These are phyloP conservation scores for Babesia bovis DNA, from an alignment of 169 alveolate species.

Conservation along the genomic window DNA sequence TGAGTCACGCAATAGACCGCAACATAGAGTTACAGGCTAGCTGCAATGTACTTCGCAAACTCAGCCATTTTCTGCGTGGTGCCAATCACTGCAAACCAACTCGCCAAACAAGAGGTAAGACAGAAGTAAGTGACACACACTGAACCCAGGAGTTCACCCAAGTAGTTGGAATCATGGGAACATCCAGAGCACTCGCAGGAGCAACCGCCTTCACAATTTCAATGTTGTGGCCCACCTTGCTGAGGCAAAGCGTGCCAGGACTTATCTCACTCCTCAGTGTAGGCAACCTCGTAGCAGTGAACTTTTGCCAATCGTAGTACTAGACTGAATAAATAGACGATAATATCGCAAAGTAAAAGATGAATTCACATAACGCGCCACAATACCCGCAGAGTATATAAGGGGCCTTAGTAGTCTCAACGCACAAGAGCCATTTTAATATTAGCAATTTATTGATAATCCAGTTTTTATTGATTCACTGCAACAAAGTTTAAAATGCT, in stretches of 20 bases:
- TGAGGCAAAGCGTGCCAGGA: constrained; percentile 33
- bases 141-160: constrained; percentile 29
- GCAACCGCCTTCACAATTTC: constrained; percentile 13
- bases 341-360: neutral
- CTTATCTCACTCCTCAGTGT: constrained; percentile 51
- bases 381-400: neutral
- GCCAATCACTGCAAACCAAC: constrained; percentile 50
- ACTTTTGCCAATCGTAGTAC: neutral
- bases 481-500: neutral
- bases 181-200: constrained; percentile 62
- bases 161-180: constrained; percentile 37
- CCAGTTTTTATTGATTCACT: constrained; percentile 60
- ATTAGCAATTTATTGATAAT: constrained; percentile 19
- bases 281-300: constrained; percentile 35
- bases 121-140: neutral
- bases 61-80: constrained; percentile 51
- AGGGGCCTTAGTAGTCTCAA: neutral
- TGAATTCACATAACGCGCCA: neutral
- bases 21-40: constrained; percentile 19
- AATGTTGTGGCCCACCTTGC: neutral
- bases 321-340: neutral
- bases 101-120: constrained; percentile 51
- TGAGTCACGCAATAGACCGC: neutral
- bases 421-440: neutral
- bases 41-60: constrained; percentile 50